A percentile compares a stretch with the other conserved stretches of the same genome.
Conservation (phyloP, 1,284 basidiomycete species). For the Veloboletus limbatus region DNA sequence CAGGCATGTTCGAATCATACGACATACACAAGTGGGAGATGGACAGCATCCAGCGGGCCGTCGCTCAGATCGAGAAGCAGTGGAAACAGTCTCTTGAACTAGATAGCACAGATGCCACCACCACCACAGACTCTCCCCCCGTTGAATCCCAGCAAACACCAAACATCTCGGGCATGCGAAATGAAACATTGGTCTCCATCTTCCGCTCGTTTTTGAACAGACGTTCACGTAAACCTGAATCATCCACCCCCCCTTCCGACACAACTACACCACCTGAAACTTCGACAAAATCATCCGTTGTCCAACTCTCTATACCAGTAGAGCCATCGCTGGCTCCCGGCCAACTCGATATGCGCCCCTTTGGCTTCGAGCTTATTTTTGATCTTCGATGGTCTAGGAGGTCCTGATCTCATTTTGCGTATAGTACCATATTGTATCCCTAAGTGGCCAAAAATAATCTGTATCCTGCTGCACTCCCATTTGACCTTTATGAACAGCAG, state of each 20-base stretch:
- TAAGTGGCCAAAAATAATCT: slow-evolving; percentile 13
- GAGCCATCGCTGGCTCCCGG: slow-evolving; percentile 37
- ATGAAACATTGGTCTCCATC: slow-evolving; percentile 22
- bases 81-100: slow-evolving; percentile 27
- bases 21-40: slow-evolving; percentile 71
- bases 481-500: not conserved
- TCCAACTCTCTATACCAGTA: slow-evolving; percentile 4
- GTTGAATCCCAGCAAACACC: slow-evolving; percentile 5
- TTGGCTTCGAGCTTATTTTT: slow-evolving; percentile 66
- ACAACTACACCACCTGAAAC: slow-evolving; percentile 5
- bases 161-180: slow-evolving; percentile 7
- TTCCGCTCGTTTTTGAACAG: slow-evolving; percentile 23
- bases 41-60: slow-evolving; percentile 51
- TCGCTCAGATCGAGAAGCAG: slow-evolving; percentile 45
- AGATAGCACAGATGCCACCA: slow-evolving; percentile 11
- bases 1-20: slow-evolving; percentile 66
- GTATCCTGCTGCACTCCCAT: slow-evolving; percentile 11
- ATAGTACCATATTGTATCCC: slow-evolving; percentile 25
- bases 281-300: not conserved
- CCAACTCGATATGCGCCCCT: slow-evolving; percentile 68
- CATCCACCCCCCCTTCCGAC: slow-evolving; percentile 1
- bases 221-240: slow-evolving; percentile 5
- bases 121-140: slow-evolving; percentile 6
- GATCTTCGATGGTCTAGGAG: slow-evolving; percentile 65
- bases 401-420: slow-evolving; percentile 16